Base-by-base conservation (phyloP, 345 rosid genomes). In the Euphorbia tirucalli region DNA sequence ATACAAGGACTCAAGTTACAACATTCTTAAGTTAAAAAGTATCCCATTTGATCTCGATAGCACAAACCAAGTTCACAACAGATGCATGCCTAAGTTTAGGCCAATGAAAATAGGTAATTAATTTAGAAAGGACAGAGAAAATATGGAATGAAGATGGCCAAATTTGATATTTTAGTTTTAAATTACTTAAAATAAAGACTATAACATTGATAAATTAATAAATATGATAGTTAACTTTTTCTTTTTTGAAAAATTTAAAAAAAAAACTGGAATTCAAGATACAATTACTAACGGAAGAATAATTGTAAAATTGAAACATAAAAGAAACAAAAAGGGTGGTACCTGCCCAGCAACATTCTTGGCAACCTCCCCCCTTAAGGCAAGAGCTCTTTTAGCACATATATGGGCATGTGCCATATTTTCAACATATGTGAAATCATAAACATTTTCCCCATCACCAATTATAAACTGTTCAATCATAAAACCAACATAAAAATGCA, bases 401-500 rank as follows among this genome's bases (percentile, higher is more conserved):
- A 90, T 76, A 83, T 92, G 97, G 65, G 95, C 93, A 80, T 92
- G 97, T 61, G 95, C 97, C 80, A 92, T 96, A 84, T 94, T 94
- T 81, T 89, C 97, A 63, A 90, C 98, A 69, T 85, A 92, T 55
- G 97, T 92, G 81, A 92, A 90, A 79, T 92, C 98, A 30, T 85
- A 87, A 41, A 84, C 30, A 52, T 94, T 94, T 70, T 83, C 87
- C 64, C 98, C 98, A 37, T 94, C 90, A 66, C 98, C 98, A 65
- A 94, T 87, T 58, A 94, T 89, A 85, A 90, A 92, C 98, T 94
- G 86, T 41, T 63, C 79, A 57, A 37, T 27, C 35, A 68, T 10
- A 55, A 41, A n/a, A 16, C 57, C 65, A 7, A 8, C 24, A 28
- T 56, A 27, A 48, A 72, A 43, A 27, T 27, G 18, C 30, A 25